Evolutionary conservation across 805 yeast species (phyloP).

Genomic region (Yamadazyma ubonensis): DNA sequence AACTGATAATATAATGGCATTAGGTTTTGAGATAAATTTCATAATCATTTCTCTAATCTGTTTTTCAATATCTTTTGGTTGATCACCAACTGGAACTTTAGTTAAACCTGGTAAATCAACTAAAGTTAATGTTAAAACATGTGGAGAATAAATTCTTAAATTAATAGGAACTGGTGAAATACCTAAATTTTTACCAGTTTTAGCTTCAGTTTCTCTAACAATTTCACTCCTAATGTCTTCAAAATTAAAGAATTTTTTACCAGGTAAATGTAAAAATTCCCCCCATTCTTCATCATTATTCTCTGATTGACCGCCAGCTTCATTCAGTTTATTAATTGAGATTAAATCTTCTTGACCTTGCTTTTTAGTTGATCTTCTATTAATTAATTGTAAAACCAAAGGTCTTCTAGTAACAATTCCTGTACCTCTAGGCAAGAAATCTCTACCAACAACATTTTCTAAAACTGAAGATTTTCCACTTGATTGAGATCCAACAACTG

Average conservation of each 20-base stretch:
- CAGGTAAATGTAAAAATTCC: constrained; percentile 90
- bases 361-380: constrained; percentile 47
- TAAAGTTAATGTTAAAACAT: constrained; percentile 87
- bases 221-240: constrained; percentile 88
- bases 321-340: constrained; percentile 42
- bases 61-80: constrained; percentile 93
- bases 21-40: constrained; percentile 92
- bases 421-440: constrained; percentile 87
- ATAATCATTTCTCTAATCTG: constrained; percentile 91
- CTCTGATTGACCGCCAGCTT: constrained; percentile 54
- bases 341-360: constrained; percentile 32
- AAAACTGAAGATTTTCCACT: constrained; percentile 86
- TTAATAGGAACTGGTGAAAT: constrained; percentile 92
- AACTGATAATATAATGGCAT: constrained; percentile 90
- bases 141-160: constrained; percentile 89
- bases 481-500: constrained; percentile 94
- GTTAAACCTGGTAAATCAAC: constrained; percentile 98
- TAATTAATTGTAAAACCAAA: constrained; percentile 75
- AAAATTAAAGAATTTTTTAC: constrained; percentile 82
- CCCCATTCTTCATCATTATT: constrained; percentile 93
- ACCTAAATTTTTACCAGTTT: constrained; percentile 79
- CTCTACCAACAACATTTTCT: constrained; percentile 89
- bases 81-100: constrained; percentile 98
- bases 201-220: constrained; percentile 84
- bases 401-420: constrained; percentile 94